Conservation (phyloP, 192 early-diverging fungal species). For the Linnemannia exigua region DNA sequence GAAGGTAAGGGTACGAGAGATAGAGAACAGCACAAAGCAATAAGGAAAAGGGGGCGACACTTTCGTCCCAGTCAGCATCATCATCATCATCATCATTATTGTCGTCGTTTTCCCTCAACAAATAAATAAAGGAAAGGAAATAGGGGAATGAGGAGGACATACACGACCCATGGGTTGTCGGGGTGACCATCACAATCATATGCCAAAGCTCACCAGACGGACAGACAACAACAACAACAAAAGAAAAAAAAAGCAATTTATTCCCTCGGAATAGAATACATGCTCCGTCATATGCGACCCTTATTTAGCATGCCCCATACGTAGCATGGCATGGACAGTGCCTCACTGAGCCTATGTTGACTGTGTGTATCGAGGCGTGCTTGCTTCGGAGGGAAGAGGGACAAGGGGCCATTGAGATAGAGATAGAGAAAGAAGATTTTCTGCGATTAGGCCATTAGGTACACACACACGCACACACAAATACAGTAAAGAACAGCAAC, state of each 20-base stretch:
- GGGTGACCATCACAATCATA: conserved; percentile 41
- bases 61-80: too few relatives aligned
- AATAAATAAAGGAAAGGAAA: background rate
- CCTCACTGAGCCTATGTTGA: background rate
- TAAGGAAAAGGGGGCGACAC: background rate
- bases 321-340: conserved; percentile 7
- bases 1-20: background rate
- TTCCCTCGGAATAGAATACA: conserved; percentile 9
- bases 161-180: conserved; percentile 23
- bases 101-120: background rate
- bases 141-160: background rate
- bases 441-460: conserved; percentile 1
- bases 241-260: background rate
- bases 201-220: conserved; percentile 46
- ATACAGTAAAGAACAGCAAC: background rate
- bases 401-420: background rate
- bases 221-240: background rate
- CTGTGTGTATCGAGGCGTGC: background rate
- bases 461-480: too few relatives aligned
- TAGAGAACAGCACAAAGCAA: too few relatives aligned
- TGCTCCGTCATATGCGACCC: conserved; percentile 1
- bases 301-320: background rate
- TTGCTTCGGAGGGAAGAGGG: background rate
- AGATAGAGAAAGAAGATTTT: background rate
- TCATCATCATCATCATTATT: background rate